Conservation (phyloP, 352 stramenopile species). For the Pythium aphanidermatum region DNA sequence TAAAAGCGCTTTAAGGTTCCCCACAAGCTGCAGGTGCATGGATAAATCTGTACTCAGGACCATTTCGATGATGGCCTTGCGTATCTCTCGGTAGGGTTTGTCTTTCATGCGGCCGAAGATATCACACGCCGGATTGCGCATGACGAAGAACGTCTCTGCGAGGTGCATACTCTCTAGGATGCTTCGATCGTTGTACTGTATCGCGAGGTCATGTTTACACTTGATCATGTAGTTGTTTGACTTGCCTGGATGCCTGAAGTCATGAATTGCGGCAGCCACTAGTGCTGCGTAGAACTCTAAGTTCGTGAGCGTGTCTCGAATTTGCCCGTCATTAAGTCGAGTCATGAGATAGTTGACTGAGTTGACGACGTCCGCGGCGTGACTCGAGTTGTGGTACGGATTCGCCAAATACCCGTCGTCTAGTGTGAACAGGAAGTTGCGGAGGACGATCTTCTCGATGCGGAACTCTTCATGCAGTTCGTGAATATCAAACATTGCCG, state of each 20-base stretch:
- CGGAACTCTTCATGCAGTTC: constrained; percentile 73
- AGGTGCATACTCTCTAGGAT: constrained; percentile 87
- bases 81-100: constrained; percentile 70
- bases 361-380: constrained; percentile 77
- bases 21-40: constrained; percentile 76
- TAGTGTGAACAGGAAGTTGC: constrained; percentile 73
- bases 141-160: constrained; percentile 80
- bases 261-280: constrained; percentile 76
- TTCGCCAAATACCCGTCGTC: constrained; percentile 73
- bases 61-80: constrained; percentile 84
- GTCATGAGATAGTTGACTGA: constrained; percentile 81
- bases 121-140: constrained; percentile 59
- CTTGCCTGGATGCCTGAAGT: constrained; percentile 80
- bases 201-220: constrained; percentile 62
- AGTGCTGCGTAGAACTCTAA: constrained; percentile 76
- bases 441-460: constrained; percentile 64
- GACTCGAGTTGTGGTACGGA: constrained; percentile 76
- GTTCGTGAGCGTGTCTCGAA: constrained; percentile 67
- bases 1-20: constrained; percentile 69
- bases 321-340: constrained; percentile 54
- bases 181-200: constrained; percentile 80
- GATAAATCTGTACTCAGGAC: constrained; percentile 84
- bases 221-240: constrained; percentile 87
- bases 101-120: constrained; percentile 79
- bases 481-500: constrained; percentile 72